Conservation (phyloP, 106 monocot genomes). For the Dendrobium nobile region DNA sequence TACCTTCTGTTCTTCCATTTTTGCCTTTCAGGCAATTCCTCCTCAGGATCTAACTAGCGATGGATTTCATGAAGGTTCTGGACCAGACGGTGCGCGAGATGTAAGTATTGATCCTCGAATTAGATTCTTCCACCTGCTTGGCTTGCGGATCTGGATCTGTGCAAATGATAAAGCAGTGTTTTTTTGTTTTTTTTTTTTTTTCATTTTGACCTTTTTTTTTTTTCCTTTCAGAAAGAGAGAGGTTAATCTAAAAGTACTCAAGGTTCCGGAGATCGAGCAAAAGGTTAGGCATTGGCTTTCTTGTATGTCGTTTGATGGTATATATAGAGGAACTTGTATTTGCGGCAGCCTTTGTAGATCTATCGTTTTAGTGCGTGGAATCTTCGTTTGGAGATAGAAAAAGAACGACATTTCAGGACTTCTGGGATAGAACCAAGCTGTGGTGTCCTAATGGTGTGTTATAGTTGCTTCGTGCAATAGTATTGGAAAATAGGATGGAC, state of each 20-base stretch:
- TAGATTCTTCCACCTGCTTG: neutral
- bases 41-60: slow-evolving; percentile 10
- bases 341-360: slow-evolving; percentile 1
- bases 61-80: slow-evolving; percentile 98
- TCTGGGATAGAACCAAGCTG: neutral
- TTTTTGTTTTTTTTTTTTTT: neutral
- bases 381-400: neutral
- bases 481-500: neutral
- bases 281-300: slow-evolving; percentile 44
- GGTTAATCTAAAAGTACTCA: slow-evolving; percentile 95
- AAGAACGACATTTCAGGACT: neutral
- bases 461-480: neutral
- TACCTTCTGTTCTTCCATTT: neutral
- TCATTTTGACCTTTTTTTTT: neutral
- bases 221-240: slow-evolving; percentile 77
- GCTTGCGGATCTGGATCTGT: neutral
- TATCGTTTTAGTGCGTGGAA: neutral
- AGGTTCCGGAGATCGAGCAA: slow-evolving; percentile 96
- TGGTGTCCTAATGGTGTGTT: neutral
- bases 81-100: slow-evolving; percentile 91
- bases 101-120: slow-evolving; percentile 25
- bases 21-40: neutral
- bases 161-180: neutral
- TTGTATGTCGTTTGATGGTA: neutral
- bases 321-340: neutral